A percentile compares a stretch with the other conserved stretches of the same genome.
Conservation (phyloP, 345 rosid genomes). For the Cardiospermum halicacabum region DNA sequence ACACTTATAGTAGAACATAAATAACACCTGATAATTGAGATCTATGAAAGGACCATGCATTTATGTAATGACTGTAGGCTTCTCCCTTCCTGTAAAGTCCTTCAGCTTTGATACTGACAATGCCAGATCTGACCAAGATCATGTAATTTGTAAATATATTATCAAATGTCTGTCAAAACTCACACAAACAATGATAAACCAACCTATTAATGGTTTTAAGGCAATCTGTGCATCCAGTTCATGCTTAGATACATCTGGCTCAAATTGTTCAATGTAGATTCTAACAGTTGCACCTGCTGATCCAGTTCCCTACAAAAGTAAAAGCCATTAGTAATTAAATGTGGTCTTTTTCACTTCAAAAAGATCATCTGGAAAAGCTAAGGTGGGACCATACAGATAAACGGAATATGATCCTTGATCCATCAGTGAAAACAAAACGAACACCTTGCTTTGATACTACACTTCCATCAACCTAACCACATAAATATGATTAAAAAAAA, state of each 20-base stretch:
- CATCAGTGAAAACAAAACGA: conserved; percentile 82
- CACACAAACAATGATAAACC: conserved; percentile 14
- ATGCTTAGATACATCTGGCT: conserved; percentile 78
- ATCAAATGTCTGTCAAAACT: conserved; percentile 2
- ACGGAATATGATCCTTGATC: conserved; percentile 86
- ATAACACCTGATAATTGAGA: conserved; percentile 12
- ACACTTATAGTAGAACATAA: conserved; percentile 19
- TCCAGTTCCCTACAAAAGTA: conserved; percentile 70
- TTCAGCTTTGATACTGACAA: conserved; percentile 80
- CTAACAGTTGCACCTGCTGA: conserved; percentile 93
- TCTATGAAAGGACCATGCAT: conserved; percentile 2
- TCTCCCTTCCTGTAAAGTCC: conserved; percentile 88
- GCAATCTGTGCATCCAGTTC: conserved; percentile 86
- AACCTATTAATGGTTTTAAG: conserved; percentile 82
- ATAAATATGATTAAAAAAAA: conserved; percentile 8
- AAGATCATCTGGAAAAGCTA: conserved; percentile 7
- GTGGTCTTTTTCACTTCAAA: conserved; percentile 9
- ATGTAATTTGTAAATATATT: conserved; percentile 13
- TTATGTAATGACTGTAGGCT: conserved; percentile 93
- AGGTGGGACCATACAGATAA: conserved; percentile 53
- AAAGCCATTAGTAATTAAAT: conserved; percentile 10
- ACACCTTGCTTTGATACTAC: conserved; percentile 91
- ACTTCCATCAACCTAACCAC: conserved; percentile 85
- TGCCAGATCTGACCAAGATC: conserved; percentile 61
- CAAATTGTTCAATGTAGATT: conserved; percentile 75